Evolutionary conservation across 1,139 yeast species (phyloP), one percentile per base, ranked within the genome.

Genomic region (Casaregolazyma suthepensis): DNA sequence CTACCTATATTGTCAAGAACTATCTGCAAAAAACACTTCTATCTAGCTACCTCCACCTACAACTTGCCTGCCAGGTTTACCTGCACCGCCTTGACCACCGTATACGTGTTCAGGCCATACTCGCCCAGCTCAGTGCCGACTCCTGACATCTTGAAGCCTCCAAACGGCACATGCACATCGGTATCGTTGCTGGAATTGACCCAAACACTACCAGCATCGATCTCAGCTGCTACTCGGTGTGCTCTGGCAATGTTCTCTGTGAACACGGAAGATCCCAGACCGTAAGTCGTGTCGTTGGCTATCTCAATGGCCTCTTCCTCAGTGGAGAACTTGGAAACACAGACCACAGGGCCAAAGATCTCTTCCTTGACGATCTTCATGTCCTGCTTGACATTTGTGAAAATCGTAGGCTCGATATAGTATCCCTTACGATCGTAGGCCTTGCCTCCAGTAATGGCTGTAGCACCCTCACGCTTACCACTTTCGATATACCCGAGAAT

Each of bases 111-210:
- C 56, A 89, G 76, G 57, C 96, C 96, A 64, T 84, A 83, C 66
- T 85, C 85, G 55, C 96, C 96, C 62, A 89, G 77, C 72, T 89
- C 96, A 68, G 95, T 81, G 54, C 96, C 96, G 59, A 87, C 78
- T 61, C 96, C 96, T 64, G 88, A 80, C 82, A 81, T 77, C 75
- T 89, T 89, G 66, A 76, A 78, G 46, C 87, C 87, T 62, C 96
- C 96, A 67, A 89, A 89, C 57, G 96, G 96, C 59, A 87, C 76
- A 61, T 81, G 83, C 56, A 75, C 71, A 64, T 85, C 91, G 52
- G 87, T 82, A 67, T 87, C 93, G 67, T 89, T 88, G 52, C 91
- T 82, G 10, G 91, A 82, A 67, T 88, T 84, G 66, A 86, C 77
- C 87, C 91, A 88, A 58, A 87, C 80, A 61, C 88, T 84, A 65